Conservation (phyloP, 2,329 filamentous ascomycete genomes). For the Epichloe typhina region DNA sequence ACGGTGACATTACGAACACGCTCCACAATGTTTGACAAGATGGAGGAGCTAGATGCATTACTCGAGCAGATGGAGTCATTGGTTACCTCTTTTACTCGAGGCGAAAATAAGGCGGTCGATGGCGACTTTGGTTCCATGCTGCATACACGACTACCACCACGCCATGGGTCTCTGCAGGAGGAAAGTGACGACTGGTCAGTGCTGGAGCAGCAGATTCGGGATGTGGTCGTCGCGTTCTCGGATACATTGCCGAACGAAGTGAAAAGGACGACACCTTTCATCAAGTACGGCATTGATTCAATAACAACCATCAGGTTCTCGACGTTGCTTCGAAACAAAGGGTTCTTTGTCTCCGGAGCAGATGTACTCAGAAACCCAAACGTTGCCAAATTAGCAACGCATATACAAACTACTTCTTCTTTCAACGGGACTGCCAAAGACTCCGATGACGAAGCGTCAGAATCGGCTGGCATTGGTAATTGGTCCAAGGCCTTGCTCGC, state of each 20-base stretch:
- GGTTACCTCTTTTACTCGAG: neutral
- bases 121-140: neutral
- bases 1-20: neutral
- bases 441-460: neutral
- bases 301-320: slow-evolving; percentile 21
- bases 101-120: neutral
- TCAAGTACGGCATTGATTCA: slow-evolving; percentile 19
- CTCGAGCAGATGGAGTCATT: neutral
- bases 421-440: no score
- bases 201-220: neutral
- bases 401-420: neutral
- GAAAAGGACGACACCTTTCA: slow-evolving; percentile 18
- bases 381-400: slow-evolving; percentile 12
- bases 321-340: slow-evolving; percentile 15
- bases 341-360: slow-evolving; percentile 17
- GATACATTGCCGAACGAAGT: slow-evolving; percentile 8
- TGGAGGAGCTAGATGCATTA: neutral
- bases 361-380: slow-evolving; percentile 21
- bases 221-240: neutral
- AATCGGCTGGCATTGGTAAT: neutral
- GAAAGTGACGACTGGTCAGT: neutral
- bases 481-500: neutral
- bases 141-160: no score
- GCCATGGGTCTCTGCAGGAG: neutral
- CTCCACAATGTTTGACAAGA: neutral